These are phyloP conservation scores for Agrocybe pediades DNA, from an alignment of 768 basidiomycete genomes.

Conservation along the genomic window DNA sequence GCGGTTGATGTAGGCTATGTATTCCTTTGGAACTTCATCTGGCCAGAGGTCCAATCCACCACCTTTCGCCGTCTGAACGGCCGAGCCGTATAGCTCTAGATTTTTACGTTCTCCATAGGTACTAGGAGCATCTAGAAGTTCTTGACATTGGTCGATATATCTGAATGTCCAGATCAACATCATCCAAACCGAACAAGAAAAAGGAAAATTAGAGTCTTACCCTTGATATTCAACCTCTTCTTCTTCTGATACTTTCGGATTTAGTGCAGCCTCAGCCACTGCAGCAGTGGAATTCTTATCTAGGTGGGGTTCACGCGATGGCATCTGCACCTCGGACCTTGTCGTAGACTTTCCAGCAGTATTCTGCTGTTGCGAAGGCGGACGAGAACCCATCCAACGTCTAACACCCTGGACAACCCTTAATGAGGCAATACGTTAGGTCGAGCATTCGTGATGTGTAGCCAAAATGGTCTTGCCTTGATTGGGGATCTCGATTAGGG, in stretches of 20 bases:
- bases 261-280: conserved; percentile 57
- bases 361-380: conserved; percentile 42
- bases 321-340: conserved; percentile 37
- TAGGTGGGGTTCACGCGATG: conserved; percentile 27
- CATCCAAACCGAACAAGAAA: not conserved
- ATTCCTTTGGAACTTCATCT: conserved; percentile 44
- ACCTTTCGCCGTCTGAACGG: conserved; percentile 52
- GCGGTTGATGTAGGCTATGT: conserved; percentile 45
- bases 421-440: not conserved
- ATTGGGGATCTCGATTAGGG: conserved; percentile 29
- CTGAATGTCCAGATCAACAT: conserved; percentile 31
- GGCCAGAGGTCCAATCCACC: conserved; percentile 33
- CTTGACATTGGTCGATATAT: conserved; percentile 76
- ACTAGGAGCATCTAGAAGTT: conserved; percentile 59
- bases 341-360: conserved; percentile 34
- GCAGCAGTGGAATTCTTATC: conserved; percentile 57
- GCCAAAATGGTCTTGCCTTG: conserved; percentile 29
- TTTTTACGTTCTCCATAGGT: conserved; percentile 59
- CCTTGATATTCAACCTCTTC: conserved; percentile 77
- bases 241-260: conserved; percentile 62
- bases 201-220: conserved; percentile 40
- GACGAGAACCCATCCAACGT: conserved; percentile 70
- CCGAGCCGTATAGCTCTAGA: conserved; percentile 53
- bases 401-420: conserved; percentile 81
- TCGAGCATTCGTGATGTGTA: not conserved